phyloP scores from a whole-genome alignment of 305 asterid species.

The Salvia sclarea region DNA sequence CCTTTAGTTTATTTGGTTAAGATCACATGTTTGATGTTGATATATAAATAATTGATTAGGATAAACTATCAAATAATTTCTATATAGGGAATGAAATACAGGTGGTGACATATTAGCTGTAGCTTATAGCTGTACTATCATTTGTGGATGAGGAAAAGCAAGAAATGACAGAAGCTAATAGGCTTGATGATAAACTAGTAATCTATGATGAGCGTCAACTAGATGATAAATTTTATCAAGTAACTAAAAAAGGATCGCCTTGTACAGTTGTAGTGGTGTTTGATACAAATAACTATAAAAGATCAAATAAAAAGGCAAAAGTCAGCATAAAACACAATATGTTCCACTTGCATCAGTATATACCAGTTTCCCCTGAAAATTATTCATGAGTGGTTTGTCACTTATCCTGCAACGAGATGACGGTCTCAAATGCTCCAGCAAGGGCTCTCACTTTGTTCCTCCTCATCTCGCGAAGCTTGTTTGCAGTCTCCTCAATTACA shows the following conservation, averaged over 20 bases:
- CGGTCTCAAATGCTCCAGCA: conserved; percentile 77
- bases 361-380: conserved; percentile 9
- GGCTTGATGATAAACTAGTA: conserved; percentile 1
- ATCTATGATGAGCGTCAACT: conserved; percentile 16
- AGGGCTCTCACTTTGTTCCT: conserved; percentile 71
- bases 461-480: conserved; percentile 68
- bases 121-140: background rate
- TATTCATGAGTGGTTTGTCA: conserved; percentile 25
- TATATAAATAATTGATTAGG: background rate
- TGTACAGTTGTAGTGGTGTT: conserved; percentile 11
- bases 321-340: conserved; percentile 12
- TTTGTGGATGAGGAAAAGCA: background rate
- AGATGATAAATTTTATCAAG: background rate
- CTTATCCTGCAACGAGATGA: conserved; percentile 63
- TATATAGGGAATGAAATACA: background rate
- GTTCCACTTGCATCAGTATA: conserved; percentile 25
- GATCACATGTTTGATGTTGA: background rate
- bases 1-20: background rate
- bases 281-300: conserved; percentile 27
- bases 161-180: background rate
- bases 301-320: conserved; percentile 20
- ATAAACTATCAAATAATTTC: background rate
- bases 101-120: background rate
- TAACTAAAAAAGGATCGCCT: conserved; percentile 7
- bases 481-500: conserved; percentile 72